Evolutionary conservation across 2,329 filamentous ascomycete genomes (phyloP), one percentile per base, ranked within the genome.

Genomic region (Onygena corvina): DNA sequence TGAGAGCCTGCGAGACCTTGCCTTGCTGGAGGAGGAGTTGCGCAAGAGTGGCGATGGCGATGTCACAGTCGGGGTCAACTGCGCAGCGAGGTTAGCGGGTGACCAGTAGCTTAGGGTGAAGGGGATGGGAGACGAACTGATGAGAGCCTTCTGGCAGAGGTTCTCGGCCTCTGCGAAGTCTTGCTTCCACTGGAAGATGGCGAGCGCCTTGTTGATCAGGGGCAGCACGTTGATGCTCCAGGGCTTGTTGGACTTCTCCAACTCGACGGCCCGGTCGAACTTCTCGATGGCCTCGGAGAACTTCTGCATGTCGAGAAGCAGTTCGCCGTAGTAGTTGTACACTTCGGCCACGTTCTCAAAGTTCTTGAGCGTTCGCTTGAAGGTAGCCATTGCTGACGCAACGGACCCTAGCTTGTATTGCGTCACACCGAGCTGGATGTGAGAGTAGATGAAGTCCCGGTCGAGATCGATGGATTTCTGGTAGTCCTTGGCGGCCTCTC

Each of bases 401-500:
- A 98, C 85, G 25, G 87, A 94, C 58, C 92, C 92, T 84, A 96
- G 93, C 81, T 98, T 98, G 76, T 98, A 98, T 71, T 98, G 92
- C 46, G 92, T 98, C 47, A 98, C 92, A 67, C 92, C 92, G 36
- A 98, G 85, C 70, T 98, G 92, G 62, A 98, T 98, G 72, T 98
- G 92, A 5, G 90, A 96, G 77, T 94, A 98, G 72, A 98, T 98
- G 70, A 98, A 98, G 58, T 86, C 82, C 59, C 81, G 79, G 73
- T 98, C 92, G 25, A 98, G 78, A 60, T 98, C 92, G 61, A 98
- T 98, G 2, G 92, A 96, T 72, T 94, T 95, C 68, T 98, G 92
- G 73, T 98, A 98, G 71, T 98, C 92, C 73, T 93, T 94, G 52
- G 92, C 89, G 3, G 92, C 92, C 58, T 93, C 86, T 50, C 83